phyloP scores from a whole-genome alignment of 2,329 filamentous ascomycete species.

The Pseudogymnoascus sp. region DNA sequence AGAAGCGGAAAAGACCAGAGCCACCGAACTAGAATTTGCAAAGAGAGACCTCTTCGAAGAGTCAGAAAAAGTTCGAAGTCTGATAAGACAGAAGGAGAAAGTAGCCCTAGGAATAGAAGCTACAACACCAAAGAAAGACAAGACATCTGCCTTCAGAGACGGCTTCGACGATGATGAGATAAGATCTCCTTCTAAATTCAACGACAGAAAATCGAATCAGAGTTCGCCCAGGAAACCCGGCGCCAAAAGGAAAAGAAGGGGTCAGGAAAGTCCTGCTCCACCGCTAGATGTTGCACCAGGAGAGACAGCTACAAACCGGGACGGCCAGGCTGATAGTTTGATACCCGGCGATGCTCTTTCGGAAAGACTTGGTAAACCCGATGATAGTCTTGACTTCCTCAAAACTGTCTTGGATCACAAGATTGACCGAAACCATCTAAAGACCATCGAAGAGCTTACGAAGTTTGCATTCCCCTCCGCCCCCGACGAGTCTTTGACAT shows the following conservation, averaged over 20 bases:
- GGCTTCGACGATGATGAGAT: slow-evolving; percentile 60
- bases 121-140: slow-evolving; percentile 55
- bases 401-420: slow-evolving; percentile 27
- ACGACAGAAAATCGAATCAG: slow-evolving; percentile 29
- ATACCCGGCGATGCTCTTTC: slow-evolving; percentile 28
- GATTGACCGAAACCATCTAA: slow-evolving; percentile 39
- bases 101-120: slow-evolving; percentile 28
- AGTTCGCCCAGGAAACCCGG: slow-evolving; percentile 50
- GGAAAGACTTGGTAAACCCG: slow-evolving; percentile 30
- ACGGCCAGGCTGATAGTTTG: slow-evolving; percentile 12
- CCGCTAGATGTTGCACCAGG: not conserved
- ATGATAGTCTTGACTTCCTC: slow-evolving; percentile 33
- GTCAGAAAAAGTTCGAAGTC: slow-evolving; percentile 29
- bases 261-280: slow-evolving; percentile 14
- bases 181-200: slow-evolving; percentile 38
- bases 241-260: slow-evolving; percentile 47
- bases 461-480: slow-evolving; percentile 57
- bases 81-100: slow-evolving; percentile 39
- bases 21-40: slow-evolving; percentile 64
- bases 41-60: slow-evolving; percentile 62
- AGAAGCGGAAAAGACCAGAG: slow-evolving; percentile 54
- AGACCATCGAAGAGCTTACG: slow-evolving; percentile 60
- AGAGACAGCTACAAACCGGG: not conserved
- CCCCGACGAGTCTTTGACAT: slow-evolving; percentile 52
- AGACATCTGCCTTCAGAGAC: slow-evolving; percentile 54